Evolutionary conservation across 192 early-diverging fungal species (phyloP).

Genomic region (Linnemannia hyalina): DNA sequence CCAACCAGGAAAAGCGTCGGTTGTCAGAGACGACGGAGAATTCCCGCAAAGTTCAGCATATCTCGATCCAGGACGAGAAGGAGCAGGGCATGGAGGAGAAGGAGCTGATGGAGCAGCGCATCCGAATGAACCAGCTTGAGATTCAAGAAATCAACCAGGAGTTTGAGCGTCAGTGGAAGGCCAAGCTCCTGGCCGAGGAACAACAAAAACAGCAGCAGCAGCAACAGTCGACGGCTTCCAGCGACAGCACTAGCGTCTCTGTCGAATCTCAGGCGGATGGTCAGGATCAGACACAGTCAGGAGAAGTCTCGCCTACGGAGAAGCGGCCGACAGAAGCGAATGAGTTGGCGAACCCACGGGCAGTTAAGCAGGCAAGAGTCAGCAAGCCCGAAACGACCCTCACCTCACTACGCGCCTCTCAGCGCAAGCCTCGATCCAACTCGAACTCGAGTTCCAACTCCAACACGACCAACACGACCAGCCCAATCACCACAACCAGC

Average conservation of each 20-base stretch:
- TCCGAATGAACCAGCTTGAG: conserved; percentile 38
- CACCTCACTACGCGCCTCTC: neutral
- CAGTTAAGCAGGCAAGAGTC: conserved; percentile 27
- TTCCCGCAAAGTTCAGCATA: neutral
- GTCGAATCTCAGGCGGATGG: neutral
- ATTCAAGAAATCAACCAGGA: conserved; percentile 51
- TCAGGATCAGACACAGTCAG: neutral
- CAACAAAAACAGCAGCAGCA: conserved; percentile 10
- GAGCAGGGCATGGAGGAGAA: conserved; percentile 8
- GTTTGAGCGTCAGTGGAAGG: conserved; percentile 52
- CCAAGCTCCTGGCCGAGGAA: conserved; percentile 12
- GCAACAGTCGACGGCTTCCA: neutral
- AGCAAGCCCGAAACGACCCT: neutral
- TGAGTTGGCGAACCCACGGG: conserved; percentile 12
- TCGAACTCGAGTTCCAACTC: conserved; percentile 5
- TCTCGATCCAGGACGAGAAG: neutral
- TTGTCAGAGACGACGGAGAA: neutral
- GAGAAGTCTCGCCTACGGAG: neutral
- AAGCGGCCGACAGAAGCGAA: conserved; percentile 29
- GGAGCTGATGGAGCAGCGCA: conserved; percentile 27
- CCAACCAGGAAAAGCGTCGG: conserved; percentile 41
- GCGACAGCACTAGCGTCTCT: neutral
- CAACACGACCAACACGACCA: neutral
- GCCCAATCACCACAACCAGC: neutral
- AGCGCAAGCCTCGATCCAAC: conserved; percentile 2